phyloP scores from a whole-genome alignment of 1,139 yeast species.

The Blastobotrys apis region DNA sequence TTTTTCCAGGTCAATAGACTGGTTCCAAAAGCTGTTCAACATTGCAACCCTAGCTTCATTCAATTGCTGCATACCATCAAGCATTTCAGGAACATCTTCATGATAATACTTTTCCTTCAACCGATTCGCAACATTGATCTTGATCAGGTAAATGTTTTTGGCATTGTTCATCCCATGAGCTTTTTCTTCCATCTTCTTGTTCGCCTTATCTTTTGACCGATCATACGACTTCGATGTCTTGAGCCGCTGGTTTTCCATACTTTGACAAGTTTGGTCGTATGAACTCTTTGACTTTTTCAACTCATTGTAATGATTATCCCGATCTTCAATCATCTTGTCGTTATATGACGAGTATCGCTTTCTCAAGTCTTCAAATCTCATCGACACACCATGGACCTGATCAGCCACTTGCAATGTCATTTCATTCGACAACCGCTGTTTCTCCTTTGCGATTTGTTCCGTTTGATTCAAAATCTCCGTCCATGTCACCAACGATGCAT shows the following conservation, averaged over 20 bases:
- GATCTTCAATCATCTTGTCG: slow-evolving; percentile 54
- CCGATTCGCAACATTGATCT: slow-evolving; percentile 80
- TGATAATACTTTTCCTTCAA: slow-evolving; percentile 87
- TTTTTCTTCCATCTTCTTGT: slow-evolving; percentile 55
- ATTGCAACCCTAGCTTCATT: slow-evolving; percentile 75
- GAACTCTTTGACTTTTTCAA: slow-evolving; percentile 65
- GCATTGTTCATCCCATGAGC: slow-evolving; percentile 79
- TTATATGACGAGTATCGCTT: slow-evolving; percentile 56
- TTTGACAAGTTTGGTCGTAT: slow-evolving; percentile 76
- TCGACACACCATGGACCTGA: slow-evolving; percentile 53
- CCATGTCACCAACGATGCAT: slow-evolving; percentile 94
- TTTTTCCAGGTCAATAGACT: slow-evolving; percentile 62
- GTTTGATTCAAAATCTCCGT: slow-evolving; percentile 82
- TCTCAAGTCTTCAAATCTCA: slow-evolving; percentile 51
- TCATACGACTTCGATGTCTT: slow-evolving; percentile 51
- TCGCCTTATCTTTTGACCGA: slow-evolving; percentile 52
- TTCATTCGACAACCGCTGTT: slow-evolving; percentile 56
- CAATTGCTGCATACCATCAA: slow-evolving; percentile 81
- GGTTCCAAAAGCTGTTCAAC: slow-evolving; percentile 63
- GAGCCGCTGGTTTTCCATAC: slow-evolving; percentile 74
- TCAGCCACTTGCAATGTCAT: slow-evolving; percentile 58
- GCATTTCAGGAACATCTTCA: slow-evolving; percentile 88
- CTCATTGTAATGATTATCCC: slow-evolving; percentile 58
- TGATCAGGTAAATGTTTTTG: slow-evolving; percentile 77
- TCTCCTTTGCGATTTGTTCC: slow-evolving; percentile 72